These are phyloP conservation scores for Hyphopichia wangnamkhiaoensis DNA, from an alignment of 1,139 yeast species.

Conservation along the genomic window DNA sequence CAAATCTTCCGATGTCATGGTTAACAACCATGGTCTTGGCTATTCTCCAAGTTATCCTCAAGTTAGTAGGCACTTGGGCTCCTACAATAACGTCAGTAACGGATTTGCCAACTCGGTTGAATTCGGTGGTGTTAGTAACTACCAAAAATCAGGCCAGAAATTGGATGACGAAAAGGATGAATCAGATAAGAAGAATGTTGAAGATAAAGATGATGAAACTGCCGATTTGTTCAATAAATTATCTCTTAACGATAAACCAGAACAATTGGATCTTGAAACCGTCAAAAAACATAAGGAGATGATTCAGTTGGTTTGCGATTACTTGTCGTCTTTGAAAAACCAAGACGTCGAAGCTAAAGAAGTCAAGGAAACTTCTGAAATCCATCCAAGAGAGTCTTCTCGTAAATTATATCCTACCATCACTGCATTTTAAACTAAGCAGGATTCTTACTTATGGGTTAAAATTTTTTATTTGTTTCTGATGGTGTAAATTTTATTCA, in stretches of 20 bases:
- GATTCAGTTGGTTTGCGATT: slow-evolving; percentile 31
- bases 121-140: slow-evolving; percentile 42
- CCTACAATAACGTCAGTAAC: slow-evolving; percentile 3
- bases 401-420: slow-evolving; percentile 43
- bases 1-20: slow-evolving; percentile 9
- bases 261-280: slow-evolving; percentile 24
- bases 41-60: slow-evolving; percentile 34
- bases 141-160: slow-evolving; percentile 38
- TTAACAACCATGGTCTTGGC: slow-evolving; percentile 20
- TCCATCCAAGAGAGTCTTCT: slow-evolving; percentile 12
- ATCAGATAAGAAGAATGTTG: slow-evolving; percentile 10
- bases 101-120: slow-evolving; percentile 22
- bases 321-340: slow-evolving; percentile 23
- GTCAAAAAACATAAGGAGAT: slow-evolving; percentile 41
- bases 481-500: slow-evolving; percentile 6
- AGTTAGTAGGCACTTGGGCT: slow-evolving; percentile 28
- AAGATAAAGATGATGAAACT: slow-evolving; percentile 8
- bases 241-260: slow-evolving; percentile 15
- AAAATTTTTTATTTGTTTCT: slow-evolving; percentile 1
- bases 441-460: background rate
- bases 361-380: slow-evolving; percentile 3
- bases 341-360: slow-evolving; percentile 9
- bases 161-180: slow-evolving; percentile 14
- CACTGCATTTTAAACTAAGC: slow-evolving; percentile 35
- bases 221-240: slow-evolving; percentile 14